These are phyloP conservation scores for Tuber calosporum DNA, from an alignment of 495 filamentous ascomycete genomes.

Conservation along the genomic window DNA sequence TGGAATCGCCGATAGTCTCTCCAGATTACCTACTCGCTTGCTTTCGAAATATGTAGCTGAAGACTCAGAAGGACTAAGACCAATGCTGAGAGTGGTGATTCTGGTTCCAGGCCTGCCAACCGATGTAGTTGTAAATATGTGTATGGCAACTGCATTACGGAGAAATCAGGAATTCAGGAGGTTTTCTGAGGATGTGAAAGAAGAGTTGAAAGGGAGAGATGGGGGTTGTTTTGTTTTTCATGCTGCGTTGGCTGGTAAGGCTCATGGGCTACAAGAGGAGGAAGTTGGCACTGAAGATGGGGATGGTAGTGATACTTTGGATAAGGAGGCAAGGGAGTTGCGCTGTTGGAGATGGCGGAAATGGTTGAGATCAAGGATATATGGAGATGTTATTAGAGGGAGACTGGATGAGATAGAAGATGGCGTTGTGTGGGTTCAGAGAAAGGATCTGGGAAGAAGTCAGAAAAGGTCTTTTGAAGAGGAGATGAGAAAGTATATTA, in stretches of 20 bases:
- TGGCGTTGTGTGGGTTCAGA: not conserved
- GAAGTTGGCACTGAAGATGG: no score
- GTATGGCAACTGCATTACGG: not conserved
- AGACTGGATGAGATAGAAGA: not conserved
- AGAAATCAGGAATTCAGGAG: no score
- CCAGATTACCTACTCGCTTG: not conserved
- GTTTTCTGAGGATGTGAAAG: no score
- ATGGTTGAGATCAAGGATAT: not conserved
- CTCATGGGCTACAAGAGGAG: no score
- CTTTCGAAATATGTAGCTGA: accelerated
- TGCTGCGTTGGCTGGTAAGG: no score
- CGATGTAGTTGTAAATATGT: not conserved
- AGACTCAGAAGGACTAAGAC: not conserved
- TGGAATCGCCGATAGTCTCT: not conserved
- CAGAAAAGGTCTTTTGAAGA: no score
- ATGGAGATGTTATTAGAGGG: not conserved
- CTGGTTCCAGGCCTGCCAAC: not conserved
- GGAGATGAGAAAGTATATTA: no score
- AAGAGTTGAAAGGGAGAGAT: no score
- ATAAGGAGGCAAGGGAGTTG: not conserved
- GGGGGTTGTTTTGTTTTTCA: no score
- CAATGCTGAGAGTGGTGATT: not conserved
- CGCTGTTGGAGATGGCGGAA: not conserved
- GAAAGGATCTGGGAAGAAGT: not conserved
- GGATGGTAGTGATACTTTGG: no score